Evolutionary conservation across 371 early-diverging fungal genomes (phyloP).

Genomic region (Circinella umbellata): DNA sequence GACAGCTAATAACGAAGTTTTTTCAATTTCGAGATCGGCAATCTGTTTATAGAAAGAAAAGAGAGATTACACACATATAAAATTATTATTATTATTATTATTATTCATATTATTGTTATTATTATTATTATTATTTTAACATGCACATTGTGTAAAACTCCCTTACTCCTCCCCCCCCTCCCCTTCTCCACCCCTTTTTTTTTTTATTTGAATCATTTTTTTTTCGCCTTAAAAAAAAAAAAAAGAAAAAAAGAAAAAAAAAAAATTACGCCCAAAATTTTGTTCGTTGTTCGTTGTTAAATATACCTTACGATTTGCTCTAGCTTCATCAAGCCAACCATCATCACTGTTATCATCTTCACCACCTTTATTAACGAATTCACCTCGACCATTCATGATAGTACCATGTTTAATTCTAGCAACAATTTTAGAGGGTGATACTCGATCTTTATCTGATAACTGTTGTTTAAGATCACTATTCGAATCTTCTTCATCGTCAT

Average conservation of each 20-base stretch:
- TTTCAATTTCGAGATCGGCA: conserved; percentile 60
- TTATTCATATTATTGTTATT: too few relatives aligned
- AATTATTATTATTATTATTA: too few relatives aligned
- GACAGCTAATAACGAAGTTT: conserved; percentile 44
- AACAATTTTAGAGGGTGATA: conserved; percentile 35
- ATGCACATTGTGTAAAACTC: too few relatives aligned
- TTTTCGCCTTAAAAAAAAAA: too few relatives aligned
- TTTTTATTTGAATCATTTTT: too few relatives aligned
- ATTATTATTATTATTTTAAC: too few relatives aligned
- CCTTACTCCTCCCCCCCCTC: too few relatives aligned
- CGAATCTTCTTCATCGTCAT: conserved; percentile 22
- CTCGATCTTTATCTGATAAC: conserved; percentile 23
- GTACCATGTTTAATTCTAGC: conserved; percentile 52
- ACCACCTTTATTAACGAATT: conserved; percentile 42
- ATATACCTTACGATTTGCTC: conserved; percentile 45
- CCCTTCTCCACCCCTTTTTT: neutral
- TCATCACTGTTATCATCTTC: conserved; percentile 31
- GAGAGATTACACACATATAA: too few relatives aligned
- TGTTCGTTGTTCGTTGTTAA: neutral
- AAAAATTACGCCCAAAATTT: neutral
- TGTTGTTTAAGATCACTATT: neutral
- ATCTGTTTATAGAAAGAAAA: conserved; percentile 31
- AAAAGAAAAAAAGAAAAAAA: too few relatives aligned
- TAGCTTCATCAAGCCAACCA: conserved; percentile 44
- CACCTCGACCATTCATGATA: conserved; percentile 56